phyloP scores from a whole-genome alignment of 1,284 basidiomycete genomes.

The Cutaneotrichosporon mucoides region DNA sequence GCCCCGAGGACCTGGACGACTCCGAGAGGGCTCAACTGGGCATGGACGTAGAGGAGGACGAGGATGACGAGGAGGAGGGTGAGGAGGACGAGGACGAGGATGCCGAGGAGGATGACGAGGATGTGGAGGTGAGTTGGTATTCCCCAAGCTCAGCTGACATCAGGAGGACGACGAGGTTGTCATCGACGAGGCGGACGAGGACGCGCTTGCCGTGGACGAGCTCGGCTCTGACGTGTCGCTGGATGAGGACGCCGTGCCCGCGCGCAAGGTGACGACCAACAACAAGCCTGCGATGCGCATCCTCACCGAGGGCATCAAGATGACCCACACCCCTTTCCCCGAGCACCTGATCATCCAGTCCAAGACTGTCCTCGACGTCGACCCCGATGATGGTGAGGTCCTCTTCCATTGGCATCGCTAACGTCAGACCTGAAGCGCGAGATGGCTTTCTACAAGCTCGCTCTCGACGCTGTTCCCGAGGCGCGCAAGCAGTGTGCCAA shows the following conservation, averaged over 20 bases:
- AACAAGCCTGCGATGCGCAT: constrained; percentile 77
- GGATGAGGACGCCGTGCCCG: constrained; percentile 71
- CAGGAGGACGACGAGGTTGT: constrained; percentile 35
- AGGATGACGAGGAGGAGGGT: constrained; percentile 64
- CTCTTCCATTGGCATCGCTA: background rate
- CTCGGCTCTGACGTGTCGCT: constrained; percentile 58
- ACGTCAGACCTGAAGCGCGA: constrained; percentile 77
- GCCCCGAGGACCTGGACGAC: constrained; percentile 51
- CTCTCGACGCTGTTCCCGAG: constrained; percentile 71
- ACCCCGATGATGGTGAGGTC: constrained; percentile 55
- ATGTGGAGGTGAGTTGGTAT: constrained; percentile 35
- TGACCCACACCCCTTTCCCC: constrained; percentile 76
- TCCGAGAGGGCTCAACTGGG: constrained; percentile 32
- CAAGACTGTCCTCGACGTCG: constrained; percentile 68
- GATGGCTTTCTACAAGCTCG: constrained; percentile 95
- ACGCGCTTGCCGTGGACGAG: constrained; percentile 65
- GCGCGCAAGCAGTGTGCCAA: constrained; percentile 71
- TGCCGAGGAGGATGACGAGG: constrained; percentile 55
- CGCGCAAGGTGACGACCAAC: constrained; percentile 76
- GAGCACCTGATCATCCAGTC: constrained; percentile 75
- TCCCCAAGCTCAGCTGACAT: background rate
- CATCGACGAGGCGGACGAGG: constrained; percentile 48
- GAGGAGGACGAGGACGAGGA: constrained; percentile 58
- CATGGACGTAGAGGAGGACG: constrained; percentile 62
- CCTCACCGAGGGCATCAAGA: constrained; percentile 71